Conservation (phyloP, 345 rosid genomes). For the Populus nigra region DNA sequence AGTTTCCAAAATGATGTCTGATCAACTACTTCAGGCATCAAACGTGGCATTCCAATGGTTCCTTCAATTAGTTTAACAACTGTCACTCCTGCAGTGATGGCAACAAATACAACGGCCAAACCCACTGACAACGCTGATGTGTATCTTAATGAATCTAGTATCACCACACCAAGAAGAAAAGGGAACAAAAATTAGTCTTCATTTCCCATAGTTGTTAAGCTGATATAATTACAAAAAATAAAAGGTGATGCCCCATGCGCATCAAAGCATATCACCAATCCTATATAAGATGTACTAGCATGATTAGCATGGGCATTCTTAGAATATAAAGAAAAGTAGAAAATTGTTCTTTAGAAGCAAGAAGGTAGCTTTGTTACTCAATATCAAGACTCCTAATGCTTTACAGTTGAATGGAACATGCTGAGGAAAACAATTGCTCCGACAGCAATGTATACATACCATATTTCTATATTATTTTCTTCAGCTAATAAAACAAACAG, state of each 20-base stretch:
- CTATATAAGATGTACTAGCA: too few species aligned
- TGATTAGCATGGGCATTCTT: background rate
- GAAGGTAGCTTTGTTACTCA: background rate
- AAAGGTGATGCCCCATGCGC: background rate
- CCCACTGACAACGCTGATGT: slow-evolving; percentile 64
- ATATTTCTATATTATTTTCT: too few species aligned
- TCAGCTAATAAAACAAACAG: too few species aligned
- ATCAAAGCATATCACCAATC: background rate
- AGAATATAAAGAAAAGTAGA: background rate
- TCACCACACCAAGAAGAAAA: slow-evolving; percentile 4
- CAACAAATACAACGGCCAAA: slow-evolving; percentile 61
- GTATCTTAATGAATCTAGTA: slow-evolving; percentile 60
- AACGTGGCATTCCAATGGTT: slow-evolving; percentile 42
- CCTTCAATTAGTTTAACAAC: slow-evolving; percentile 45
- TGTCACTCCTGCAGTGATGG: slow-evolving; percentile 53
- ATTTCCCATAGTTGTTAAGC: background rate
- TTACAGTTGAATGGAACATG: too few species aligned
- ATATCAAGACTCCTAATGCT: background rate
- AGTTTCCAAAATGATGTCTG: slow-evolving; percentile 70
- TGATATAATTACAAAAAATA: background rate
- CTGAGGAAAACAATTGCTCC: too few species aligned
- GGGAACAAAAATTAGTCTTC: background rate
- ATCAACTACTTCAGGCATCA: slow-evolving; percentile 45
- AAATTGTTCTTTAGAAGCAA: background rate
- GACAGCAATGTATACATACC: too few species aligned